Percentiles rank a stretch among this genome's conserved stretches.
phyloP scores from a whole-genome alignment of 2,329 filamentous ascomycete species.

The Aureobasidium sp. region DNA sequence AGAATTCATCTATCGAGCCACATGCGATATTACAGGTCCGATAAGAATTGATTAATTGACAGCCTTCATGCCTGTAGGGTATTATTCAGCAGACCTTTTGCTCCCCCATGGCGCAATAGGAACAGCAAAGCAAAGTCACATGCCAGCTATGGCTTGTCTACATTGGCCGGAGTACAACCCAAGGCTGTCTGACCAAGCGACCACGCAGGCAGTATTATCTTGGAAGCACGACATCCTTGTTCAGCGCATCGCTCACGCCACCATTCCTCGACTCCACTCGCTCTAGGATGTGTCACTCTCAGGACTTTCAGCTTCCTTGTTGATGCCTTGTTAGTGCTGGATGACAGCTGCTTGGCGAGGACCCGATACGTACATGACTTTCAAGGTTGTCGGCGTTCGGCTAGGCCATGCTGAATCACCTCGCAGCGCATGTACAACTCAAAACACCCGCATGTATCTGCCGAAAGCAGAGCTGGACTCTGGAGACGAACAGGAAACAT shows the following conservation, averaged over 20 bases:
- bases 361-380: background rate
- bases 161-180: background rate
- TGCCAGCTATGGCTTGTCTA: background rate
- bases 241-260: background rate
- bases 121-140: background rate
- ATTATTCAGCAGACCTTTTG: background rate
- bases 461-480: background rate
- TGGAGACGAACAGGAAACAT: no score
- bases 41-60: conserved; percentile 3
- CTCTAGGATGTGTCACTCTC: background rate
- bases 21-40: background rate
- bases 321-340: background rate
- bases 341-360: background rate
- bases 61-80: background rate
- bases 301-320: background rate
- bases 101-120: no score
- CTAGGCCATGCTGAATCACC: background rate
- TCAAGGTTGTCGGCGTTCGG: conserved; percentile 1
- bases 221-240: background rate
- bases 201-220: background rate
- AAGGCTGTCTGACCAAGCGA: background rate
- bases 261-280: background rate
- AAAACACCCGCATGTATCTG: background rate
- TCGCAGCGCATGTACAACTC: background rate
- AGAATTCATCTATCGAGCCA: conserved; percentile 1